A percentile compares a stretch with the other conserved stretches of the same genome.
These are phyloP conservation scores for Lactifluus hygrophoroides DNA, from an alignment of 768 basidiomycete species.

Conservation along the genomic window DNA sequence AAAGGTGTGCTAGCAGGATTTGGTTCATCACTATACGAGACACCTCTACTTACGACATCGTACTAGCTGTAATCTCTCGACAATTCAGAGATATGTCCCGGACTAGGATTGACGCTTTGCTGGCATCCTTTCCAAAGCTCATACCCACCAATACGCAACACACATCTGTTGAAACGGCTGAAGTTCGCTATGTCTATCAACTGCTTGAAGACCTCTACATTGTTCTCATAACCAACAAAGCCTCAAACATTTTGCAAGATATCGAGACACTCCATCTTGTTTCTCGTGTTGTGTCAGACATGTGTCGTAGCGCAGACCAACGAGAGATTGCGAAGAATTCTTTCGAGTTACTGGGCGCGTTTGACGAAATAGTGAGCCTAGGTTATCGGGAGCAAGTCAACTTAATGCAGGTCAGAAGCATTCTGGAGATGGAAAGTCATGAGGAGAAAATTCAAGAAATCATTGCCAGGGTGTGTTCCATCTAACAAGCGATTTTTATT, in stretches of 20 bases:
- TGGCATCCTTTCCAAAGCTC: constrained; percentile 95
- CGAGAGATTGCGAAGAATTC: constrained; percentile 84
- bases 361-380: constrained; percentile 91
- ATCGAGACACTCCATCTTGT: constrained; percentile 94
- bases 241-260: constrained; percentile 97
- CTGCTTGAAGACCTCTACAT: constrained; percentile 96
- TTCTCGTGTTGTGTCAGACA: constrained; percentile 86
- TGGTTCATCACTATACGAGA: not conserved
- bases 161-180: constrained; percentile 90
- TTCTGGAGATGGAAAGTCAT: constrained; percentile 85
- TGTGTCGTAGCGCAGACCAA: constrained; percentile 81
- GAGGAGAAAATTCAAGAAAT: constrained; percentile 97
- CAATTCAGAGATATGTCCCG: constrained; percentile 93
- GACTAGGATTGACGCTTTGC: constrained; percentile 87
- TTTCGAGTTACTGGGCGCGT: constrained; percentile 90
- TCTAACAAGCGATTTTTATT: not conserved
- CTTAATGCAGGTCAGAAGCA: constrained; percentile 68
- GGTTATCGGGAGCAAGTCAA: constrained; percentile 79
- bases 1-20: constrained; percentile 51
- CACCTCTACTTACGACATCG: not conserved
- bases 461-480: constrained; percentile 70
- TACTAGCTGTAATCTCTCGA: constrained; percentile 84
- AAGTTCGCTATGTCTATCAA: constrained; percentile 96
- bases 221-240: constrained; percentile 95
- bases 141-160: constrained; percentile 93